Evolutionary conservation across 306 rosid genomes (phyloP).

Genomic region (Prunus mira): DNA sequence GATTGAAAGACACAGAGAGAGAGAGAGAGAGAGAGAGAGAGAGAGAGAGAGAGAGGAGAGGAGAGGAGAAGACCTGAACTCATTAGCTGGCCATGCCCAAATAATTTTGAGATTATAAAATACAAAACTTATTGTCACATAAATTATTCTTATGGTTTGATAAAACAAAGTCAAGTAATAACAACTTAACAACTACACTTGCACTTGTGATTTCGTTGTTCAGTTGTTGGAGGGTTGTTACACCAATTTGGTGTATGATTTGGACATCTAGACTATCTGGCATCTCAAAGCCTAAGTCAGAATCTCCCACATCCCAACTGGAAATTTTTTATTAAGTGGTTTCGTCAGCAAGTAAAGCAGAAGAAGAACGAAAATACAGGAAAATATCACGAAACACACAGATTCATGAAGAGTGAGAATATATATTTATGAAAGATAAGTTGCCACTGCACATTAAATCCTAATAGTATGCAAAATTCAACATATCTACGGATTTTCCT

Average conservation of each 20-base stretch:
- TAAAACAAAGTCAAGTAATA: constrained; percentile 38
- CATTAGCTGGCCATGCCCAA: constrained; percentile 64
- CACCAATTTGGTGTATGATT: constrained; percentile 32
- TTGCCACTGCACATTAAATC: background rate
- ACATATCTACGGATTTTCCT: constrained; percentile 13
- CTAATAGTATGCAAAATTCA: constrained; percentile 8
- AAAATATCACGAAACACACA: background rate
- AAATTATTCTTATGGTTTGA: background rate
- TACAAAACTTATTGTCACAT: constrained; percentile 14
- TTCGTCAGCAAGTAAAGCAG: constrained; percentile 2
- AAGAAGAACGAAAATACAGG: constrained; percentile 14
- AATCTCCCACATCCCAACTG: constrained; percentile 13
- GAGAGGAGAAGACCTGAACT: constrained; percentile 10
- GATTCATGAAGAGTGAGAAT: background rate
- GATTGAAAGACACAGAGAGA: background rate
- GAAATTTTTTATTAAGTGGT: background rate
- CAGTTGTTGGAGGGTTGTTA: constrained; percentile 76
- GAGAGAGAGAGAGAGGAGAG: constrained; percentile 4
- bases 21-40: background rate
- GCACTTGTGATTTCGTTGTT: constrained; percentile 32
- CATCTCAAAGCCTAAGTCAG: constrained; percentile 23
- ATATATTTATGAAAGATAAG: constrained; percentile 19
- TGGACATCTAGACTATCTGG: constrained; percentile 32
- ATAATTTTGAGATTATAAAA: constrained; percentile 24
- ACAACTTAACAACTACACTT: constrained; percentile 29